These are phyloP conservation scores for Discostella pseudostelligera DNA, from an alignment of 108 stramenopile species.

Conservation along the genomic window DNA sequence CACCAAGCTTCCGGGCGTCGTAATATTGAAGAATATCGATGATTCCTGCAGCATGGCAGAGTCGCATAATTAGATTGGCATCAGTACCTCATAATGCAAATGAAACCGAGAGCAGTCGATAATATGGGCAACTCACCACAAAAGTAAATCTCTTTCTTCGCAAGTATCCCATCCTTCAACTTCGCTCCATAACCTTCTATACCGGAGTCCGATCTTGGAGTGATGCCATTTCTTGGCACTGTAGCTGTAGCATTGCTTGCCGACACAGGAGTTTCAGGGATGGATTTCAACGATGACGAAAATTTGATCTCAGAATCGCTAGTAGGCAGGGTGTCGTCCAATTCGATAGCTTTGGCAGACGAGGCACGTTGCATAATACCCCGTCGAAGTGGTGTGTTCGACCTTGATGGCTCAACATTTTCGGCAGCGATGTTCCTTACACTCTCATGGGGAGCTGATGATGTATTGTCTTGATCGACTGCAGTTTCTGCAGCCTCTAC, in stretches of 20 bases:
- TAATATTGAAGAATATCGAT: conserved; percentile 88
- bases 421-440: not conserved
- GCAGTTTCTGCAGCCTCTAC: not conserved
- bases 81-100: not conserved
- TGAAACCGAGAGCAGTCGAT: not conserved
- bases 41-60: conserved; percentile 42
- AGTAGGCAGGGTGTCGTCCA: conserved; percentile 14
- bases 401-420: conserved; percentile 23
- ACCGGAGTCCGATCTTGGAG: conserved; percentile 29
- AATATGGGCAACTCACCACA: conserved; percentile 22
- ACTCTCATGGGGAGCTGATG: not conserved
- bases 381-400: conserved; percentile 44
- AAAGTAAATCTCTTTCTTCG: conserved; percentile 33
- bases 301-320: not conserved
- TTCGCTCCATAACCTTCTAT: conserved; percentile 30
- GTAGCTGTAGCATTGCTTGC: not conserved
- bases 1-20: conserved; percentile 69
- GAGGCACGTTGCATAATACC: conserved; percentile 27
- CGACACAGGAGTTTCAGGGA: conserved; percentile 1
- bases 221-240: conserved; percentile 2
- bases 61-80: not conserved
- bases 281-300: not conserved
- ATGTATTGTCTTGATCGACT: not conserved
- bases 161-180: conserved; percentile 18
- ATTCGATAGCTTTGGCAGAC: conserved; percentile 2